These are phyloP conservation scores for Colletotrichum gloeosporioides DNA, from an alignment of 2,329 filamentous ascomycete genomes.

Conservation along the genomic window DNA sequence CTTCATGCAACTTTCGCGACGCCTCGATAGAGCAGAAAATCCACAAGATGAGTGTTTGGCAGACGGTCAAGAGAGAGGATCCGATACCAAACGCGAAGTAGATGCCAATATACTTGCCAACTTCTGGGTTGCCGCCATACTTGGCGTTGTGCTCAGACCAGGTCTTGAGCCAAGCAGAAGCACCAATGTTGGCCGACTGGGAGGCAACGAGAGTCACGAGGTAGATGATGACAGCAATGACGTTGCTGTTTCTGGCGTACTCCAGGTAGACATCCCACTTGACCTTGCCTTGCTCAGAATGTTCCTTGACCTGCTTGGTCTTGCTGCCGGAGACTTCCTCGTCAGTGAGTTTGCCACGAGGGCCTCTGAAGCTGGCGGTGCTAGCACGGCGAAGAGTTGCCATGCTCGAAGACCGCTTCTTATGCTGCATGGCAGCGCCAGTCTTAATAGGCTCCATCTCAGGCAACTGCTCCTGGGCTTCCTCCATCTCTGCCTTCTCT, in stretches of 20 bases:
- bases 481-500: conserved; percentile 73
- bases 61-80: conserved; percentile 80
- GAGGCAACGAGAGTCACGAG: conserved; percentile 76
- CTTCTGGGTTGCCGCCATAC: conserved; percentile 71
- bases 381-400: conserved; percentile 88
- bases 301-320: conserved; percentile 87
- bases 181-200: conserved; percentile 82
- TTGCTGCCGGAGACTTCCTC: conserved; percentile 80
- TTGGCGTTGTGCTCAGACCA: conserved; percentile 85
- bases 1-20: conserved; percentile 93
- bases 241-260: conserved; percentile 94
- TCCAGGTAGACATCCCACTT: conserved; percentile 96
- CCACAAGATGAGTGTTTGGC: conserved; percentile 95
- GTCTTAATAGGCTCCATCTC: conserved; percentile 77
- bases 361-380: conserved; percentile 86
- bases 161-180: conserved; percentile 90
- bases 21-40: conserved; percentile 99
- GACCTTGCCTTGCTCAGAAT: conserved; percentile 92
- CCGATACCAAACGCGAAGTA: conserved; percentile 96
- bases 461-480: conserved; percentile 78
- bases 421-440: conserved; percentile 50
- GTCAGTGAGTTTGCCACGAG: conserved; percentile 82
- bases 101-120: conserved; percentile 91
- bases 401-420: conserved; percentile 72
- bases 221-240: conserved; percentile 84